A percentile compares a stretch with the other conserved stretches of the same genome.
phyloP scores from a whole-genome alignment of 1,284 basidiomycete species.

The Spongiforma sp. region DNA sequence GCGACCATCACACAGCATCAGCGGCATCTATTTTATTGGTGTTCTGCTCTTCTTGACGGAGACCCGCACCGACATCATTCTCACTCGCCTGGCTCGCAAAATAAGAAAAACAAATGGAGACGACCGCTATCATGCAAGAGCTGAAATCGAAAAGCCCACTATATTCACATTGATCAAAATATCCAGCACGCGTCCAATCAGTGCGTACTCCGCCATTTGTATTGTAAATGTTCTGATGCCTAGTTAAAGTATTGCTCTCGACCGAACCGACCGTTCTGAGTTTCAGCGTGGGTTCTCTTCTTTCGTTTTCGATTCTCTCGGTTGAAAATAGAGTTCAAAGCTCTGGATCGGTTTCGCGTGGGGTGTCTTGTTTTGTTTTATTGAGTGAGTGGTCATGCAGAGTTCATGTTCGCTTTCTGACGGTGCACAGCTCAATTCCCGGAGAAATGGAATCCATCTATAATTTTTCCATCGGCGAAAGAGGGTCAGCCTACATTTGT shows the following conservation, averaged over 20 bases:
- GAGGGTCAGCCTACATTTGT: conserved; percentile 55
- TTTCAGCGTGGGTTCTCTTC: conserved; percentile 48
- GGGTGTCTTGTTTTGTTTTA: conserved; percentile 65
- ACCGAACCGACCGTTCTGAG: conserved; percentile 67
- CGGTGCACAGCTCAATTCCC: conserved; percentile 48
- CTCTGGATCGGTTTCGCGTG: conserved; percentile 67
- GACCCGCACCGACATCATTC: conserved; percentile 52
- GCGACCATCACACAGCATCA: conserved; percentile 33
- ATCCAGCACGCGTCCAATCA: conserved; percentile 57
- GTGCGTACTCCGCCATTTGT: conserved; percentile 38
- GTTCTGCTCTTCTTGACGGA: conserved; percentile 50
- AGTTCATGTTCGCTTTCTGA: conserved; percentile 1
- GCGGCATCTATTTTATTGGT: conserved; percentile 39
- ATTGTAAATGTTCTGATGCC: conserved; percentile 9
- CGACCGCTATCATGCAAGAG: conserved; percentile 50
- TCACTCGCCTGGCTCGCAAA: conserved; percentile 49
- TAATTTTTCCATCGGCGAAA: conserved; percentile 53
- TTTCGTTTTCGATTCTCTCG: neutral
- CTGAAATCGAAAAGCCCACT: conserved; percentile 53
- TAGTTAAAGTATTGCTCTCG: conserved; percentile 49
- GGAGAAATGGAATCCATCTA: conserved; percentile 58
- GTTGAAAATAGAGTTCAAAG: conserved; percentile 32
- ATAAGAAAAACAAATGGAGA: conserved; percentile 54
- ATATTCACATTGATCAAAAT: conserved; percentile 52
- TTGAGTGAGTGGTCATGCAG: conserved; percentile 44